Evolutionary conservation across 1,284 basidiomycete genomes (phyloP), one percentile per base, ranked within the genome.

Genomic region (Wolfiporia cocos): DNA sequence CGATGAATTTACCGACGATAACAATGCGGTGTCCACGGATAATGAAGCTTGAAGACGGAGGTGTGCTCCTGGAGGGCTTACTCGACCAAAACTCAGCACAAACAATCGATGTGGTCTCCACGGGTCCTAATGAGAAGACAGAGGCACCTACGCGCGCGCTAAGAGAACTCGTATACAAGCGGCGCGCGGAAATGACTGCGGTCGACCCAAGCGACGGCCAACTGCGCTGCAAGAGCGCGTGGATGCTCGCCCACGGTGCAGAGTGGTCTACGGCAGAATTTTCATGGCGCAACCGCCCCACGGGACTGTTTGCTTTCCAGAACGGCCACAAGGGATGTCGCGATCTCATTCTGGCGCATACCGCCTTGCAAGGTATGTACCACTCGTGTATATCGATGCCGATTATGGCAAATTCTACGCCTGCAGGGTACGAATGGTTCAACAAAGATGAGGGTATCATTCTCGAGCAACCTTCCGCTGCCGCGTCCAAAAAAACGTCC

Each of bases 171-270:
- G n/a, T n/a, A n/a, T n/a, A n/a, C n/a, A n/a, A n/a, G n/a, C n/a
- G n/a, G n/a, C n/a, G n/a, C n/a, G n/a, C n/a, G n/a, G n/a, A n/a
- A n/a, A n/a, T n/a, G n/a, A n/a, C n/a, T n/a, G n/a, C n/a, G n/a
- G n/a, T n/a, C n/a, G n/a, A n/a, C n/a, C n/a, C n/a, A n/a, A n/a
- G n/a, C n/a, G n/a, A n/a, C n/a, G n/a, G n/a, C n/a, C n/a, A n/a
- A n/a, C n/a, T n/a, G n/a, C n/a, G n/a, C n/a, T n/a, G 26, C 26
- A 28, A 28, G 7, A 14, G 7, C 14, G 26, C 26, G 15, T 34
- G 42, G 35, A 14, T 38, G 5, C 28, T 43, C 20, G 42, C 38
- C 17, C 30, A 33, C 22, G 42, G 37, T n/a, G 37, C 36, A n/a
- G 17, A 14, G 19, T 43, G 35, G 36, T n/a, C n/a, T n/a, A n/a